phyloP scores from a whole-genome alignment of 2,329 filamentous ascomycete species.

The Beauveria varroae region DNA sequence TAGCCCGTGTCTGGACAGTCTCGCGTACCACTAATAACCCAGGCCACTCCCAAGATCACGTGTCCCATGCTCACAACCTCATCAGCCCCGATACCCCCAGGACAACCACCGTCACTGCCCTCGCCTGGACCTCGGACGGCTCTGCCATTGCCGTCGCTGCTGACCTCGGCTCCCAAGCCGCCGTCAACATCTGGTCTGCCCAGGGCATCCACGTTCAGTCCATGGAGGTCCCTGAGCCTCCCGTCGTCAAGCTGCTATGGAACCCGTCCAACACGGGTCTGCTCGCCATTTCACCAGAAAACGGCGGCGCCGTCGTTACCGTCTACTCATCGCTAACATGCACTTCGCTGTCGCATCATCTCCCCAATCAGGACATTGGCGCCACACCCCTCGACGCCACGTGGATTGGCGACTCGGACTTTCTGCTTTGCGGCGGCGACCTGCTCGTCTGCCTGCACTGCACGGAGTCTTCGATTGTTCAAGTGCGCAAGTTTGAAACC shows the following conservation, averaged over 20 bases:
- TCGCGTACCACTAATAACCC: conserved; percentile 31
- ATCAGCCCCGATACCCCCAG: conserved; percentile 46
- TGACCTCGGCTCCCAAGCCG: conserved; percentile 43
- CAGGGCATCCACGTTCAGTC: conserved; percentile 45
- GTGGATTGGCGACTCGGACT: conserved; percentile 52
- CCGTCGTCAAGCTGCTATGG: conserved; percentile 55
- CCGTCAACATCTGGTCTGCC: conserved; percentile 48
- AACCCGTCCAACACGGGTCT: conserved; percentile 48
- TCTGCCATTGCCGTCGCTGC: conserved; percentile 49
- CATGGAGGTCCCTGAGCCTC: conserved; percentile 52
- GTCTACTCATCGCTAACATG: conserved; percentile 40
- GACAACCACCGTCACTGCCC: conserved; percentile 47
- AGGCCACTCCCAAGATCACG: conserved; percentile 29
- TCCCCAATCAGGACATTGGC: conserved; percentile 43
- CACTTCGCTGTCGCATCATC: conserved; percentile 38
- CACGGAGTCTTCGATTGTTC: conserved; percentile 37
- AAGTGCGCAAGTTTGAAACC: conserved; percentile 43
- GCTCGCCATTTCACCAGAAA: conserved; percentile 49
- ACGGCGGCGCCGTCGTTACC: conserved; percentile 46
- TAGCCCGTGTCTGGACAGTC: conserved; percentile 62
- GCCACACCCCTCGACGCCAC: conserved; percentile 48
- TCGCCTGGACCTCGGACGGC: conserved; percentile 55
- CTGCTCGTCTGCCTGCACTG: conserved; percentile 42
- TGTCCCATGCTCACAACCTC: conserved; percentile 33
- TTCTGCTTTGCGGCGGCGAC: conserved; percentile 52